Percentiles rank a stretch among this genome's conserved stretches.
Conservation (phyloP, 495 filamentous ascomycete species). For the Chaetomium fimeti region DNA sequence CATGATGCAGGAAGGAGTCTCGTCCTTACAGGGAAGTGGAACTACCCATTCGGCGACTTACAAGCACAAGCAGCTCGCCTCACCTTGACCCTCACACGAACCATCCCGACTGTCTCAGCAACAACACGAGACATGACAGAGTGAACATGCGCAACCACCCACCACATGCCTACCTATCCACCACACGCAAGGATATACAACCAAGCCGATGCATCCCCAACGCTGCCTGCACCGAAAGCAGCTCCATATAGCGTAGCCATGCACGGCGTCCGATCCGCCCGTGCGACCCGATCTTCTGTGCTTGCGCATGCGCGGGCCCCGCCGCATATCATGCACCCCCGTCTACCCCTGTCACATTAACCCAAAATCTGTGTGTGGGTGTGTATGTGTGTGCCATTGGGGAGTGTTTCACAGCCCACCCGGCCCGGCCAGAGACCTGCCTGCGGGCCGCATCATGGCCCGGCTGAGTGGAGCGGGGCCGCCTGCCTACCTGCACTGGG, state of each 20-base stretch:
- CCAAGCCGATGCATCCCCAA: neutral
- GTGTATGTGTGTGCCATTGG: neutral
- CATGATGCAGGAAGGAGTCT: neutral
- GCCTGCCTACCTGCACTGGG: no score
- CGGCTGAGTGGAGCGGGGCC: no score
- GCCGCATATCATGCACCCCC: neutral
- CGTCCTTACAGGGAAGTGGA: no score
- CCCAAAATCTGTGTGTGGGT: no score
- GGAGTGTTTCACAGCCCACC: slow-evolving; percentile 10
- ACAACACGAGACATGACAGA: neutral
- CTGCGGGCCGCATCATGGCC: neutral
- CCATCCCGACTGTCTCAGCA: neutral
- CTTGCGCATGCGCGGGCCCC: neutral
- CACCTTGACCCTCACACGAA: no score
- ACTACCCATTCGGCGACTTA: neutral
- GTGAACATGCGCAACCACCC: neutral
- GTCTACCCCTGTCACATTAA: neutral
- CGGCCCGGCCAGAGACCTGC: neutral
- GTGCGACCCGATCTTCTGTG: neutral
- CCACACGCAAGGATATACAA: no score
- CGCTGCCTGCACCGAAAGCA: neutral
- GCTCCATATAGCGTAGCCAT: neutral
- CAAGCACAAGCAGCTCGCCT: neutral
- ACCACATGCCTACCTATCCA: neutral
- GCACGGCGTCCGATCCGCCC: neutral